phyloP scores from a whole-genome alignment of 192 early-diverging fungal species.

The Pilaira anomala region DNA sequence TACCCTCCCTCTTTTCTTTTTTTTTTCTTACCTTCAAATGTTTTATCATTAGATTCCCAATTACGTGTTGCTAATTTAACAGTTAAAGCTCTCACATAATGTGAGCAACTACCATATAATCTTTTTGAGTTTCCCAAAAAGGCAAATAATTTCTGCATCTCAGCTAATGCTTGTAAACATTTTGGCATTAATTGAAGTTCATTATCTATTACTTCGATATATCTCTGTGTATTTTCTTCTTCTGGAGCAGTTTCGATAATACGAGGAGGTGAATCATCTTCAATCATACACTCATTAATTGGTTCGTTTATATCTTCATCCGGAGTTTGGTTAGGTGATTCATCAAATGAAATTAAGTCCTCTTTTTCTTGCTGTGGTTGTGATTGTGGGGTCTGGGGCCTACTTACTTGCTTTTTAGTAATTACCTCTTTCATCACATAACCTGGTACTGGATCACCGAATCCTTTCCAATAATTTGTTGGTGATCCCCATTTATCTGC shows the following conservation, averaged over 20 bases:
- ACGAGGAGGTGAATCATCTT: not conserved
- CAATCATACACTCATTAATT: not conserved
- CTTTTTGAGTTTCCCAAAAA: slow-evolving; percentile 35
- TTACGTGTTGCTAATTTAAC: not conserved
- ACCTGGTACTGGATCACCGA: slow-evolving; percentile 21
- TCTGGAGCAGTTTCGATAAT: not conserved
- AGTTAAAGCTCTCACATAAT: slow-evolving; percentile 30
- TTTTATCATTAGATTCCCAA: slow-evolving; percentile 23
- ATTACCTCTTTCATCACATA: not conserved
- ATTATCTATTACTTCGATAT: not conserved
- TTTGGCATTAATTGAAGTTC: slow-evolving; percentile 12
- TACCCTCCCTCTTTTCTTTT: too few relatives aligned
- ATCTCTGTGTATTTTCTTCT: not conserved
- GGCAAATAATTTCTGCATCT: slow-evolving; percentile 45
- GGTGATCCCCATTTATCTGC: slow-evolving; percentile 33
- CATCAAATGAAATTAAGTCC: not conserved
- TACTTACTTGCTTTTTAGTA: not conserved
- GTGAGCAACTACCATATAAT: slow-evolving; percentile 27
- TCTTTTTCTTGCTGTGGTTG: not conserved
- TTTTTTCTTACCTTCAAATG: slow-evolving; percentile 15
- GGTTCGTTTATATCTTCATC: not conserved
- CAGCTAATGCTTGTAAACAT: slow-evolving; percentile 23
- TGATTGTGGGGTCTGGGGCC: not conserved
- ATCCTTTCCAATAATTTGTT: slow-evolving; percentile 40
- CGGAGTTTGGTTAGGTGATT: not conserved